Conservation (phyloP, 164 flowering plant genomes). For the Stephania cephalantha region DNA sequence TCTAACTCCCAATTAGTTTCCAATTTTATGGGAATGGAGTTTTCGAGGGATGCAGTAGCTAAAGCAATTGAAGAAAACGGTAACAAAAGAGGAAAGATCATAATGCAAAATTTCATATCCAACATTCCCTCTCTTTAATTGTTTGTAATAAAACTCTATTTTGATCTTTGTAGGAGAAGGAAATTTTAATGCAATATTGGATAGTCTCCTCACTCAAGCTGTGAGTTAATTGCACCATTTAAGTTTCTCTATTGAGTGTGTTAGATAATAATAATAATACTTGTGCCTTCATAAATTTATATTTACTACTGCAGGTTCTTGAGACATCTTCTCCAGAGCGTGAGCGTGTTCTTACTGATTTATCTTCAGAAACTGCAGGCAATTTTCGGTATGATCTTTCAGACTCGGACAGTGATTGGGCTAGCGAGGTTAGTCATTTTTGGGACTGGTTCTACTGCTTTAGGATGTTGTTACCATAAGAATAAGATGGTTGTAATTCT, state of each 20-base stretch:
- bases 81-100: constrained; percentile 14
- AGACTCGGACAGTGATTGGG: constrained; percentile 44
- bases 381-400: constrained; percentile 42
- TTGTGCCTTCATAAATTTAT: background rate
- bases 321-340: constrained; percentile 40
- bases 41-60: constrained; percentile 41
- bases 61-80: constrained; percentile 71
- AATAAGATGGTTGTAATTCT: background rate
- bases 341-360: constrained; percentile 25
- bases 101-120: constrained; percentile 1
- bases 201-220: constrained; percentile 46
- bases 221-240: constrained; percentile 34
- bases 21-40: constrained; percentile 74
- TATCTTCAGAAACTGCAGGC: constrained; percentile 43
- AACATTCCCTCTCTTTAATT: background rate
- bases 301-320: constrained; percentile 41
- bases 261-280: too few species aligned
- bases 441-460: background rate
- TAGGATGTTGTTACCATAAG: background rate
- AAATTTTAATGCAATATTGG: constrained; percentile 38
- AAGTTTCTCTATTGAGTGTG: background rate
- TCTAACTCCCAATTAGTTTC: constrained; percentile 39
- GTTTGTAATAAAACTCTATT: background rate
- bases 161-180: constrained; percentile 42
- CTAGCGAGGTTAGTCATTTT: constrained; percentile 36